Conservation (phyloP, 2,329 filamentous ascomycete species). For the Verruconis gallopava region DNA sequence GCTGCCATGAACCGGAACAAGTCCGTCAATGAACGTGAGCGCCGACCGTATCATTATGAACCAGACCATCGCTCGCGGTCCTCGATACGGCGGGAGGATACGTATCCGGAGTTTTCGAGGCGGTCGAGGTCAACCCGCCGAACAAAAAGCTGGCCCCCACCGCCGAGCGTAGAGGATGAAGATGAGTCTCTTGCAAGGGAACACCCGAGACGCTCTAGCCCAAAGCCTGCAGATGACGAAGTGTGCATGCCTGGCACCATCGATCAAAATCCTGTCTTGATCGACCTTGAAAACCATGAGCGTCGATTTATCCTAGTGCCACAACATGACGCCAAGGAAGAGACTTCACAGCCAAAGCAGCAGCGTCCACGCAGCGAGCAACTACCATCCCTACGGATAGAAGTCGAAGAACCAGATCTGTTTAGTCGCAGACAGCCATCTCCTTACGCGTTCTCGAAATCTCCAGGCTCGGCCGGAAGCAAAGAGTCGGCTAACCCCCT, state of each 20-base stretch:
- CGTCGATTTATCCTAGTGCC: slow-evolving; percentile 50
- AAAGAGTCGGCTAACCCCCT: too few species aligned
- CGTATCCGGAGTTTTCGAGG: background rate
- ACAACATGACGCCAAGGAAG: slow-evolving; percentile 34
- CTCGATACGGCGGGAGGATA: background rate
- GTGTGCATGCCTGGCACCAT: slow-evolving; percentile 48
- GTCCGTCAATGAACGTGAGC: background rate
- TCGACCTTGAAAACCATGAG: slow-evolving; percentile 51
- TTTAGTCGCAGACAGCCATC: slow-evolving; percentile 24
- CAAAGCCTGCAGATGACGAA: slow-evolving; percentile 34
- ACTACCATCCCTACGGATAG: slow-evolving; percentile 10
- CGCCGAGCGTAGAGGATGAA: slow-evolving; percentile 59
- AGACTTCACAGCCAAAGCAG: slow-evolving; percentile 53
- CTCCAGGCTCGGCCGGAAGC: too few species aligned
- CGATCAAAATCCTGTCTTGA: slow-evolving; percentile 55
- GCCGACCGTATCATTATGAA: background rate
- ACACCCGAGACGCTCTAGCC: slow-evolving; percentile 26
- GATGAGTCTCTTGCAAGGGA: slow-evolving; percentile 49
- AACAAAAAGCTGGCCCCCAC: slow-evolving; percentile 38
- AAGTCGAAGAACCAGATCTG: slow-evolving; percentile 15
- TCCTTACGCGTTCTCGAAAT: slow-evolving; percentile 32
- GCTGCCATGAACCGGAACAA: background rate
- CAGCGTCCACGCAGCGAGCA: slow-evolving; percentile 20
- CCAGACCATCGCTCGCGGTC: background rate
- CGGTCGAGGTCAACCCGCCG: background rate